A percentile compares a stretch with the other conserved stretches of the same genome.
Conservation (phyloP, 192 early-diverging fungal species). For the Coemansia umbellata region DNA sequence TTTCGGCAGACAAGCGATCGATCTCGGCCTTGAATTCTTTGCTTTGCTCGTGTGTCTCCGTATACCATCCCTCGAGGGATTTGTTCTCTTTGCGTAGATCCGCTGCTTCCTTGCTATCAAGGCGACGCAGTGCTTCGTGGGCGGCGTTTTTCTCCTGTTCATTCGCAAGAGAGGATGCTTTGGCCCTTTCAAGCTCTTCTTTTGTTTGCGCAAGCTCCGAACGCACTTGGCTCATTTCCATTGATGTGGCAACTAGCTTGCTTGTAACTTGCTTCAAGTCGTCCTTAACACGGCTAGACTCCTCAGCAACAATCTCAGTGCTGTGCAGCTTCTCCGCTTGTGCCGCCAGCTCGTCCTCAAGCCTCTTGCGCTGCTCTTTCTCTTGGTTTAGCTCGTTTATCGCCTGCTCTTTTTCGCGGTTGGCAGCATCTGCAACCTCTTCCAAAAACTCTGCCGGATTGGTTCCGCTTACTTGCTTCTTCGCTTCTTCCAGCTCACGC, state of each 20-base stretch:
- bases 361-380: conserved; percentile 25
- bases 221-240: conserved; percentile 20
- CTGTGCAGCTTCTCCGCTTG: conserved; percentile 19
- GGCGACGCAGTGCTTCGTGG: conserved; percentile 36
- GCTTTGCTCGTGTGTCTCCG: conserved; percentile 41
- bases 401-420: conserved; percentile 46
- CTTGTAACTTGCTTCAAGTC: conserved; percentile 20
- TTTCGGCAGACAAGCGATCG: conserved; percentile 47
- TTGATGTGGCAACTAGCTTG: conserved; percentile 13
- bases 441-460: conserved; percentile 29
- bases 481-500: conserved; percentile 53
- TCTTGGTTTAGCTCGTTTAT: conserved; percentile 28
- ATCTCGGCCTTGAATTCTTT: conserved; percentile 30
- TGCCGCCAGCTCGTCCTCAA: conserved; percentile 46
- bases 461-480: not conserved
- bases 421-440: conserved; percentile 37
- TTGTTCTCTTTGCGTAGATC: conserved; percentile 35
- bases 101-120: conserved; percentile 37
- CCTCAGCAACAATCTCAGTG: conserved; percentile 9
- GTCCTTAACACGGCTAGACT: conserved; percentile 14
- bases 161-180: conserved; percentile 29
- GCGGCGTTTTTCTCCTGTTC: conserved; percentile 29
- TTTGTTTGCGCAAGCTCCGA: conserved; percentile 27
- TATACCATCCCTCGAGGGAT: conserved; percentile 44
- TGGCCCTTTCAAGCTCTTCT: conserved; percentile 42